These are phyloP conservation scores for Corymbia maculata DNA, from an alignment of 345 rosid species.

Conservation along the genomic window DNA sequence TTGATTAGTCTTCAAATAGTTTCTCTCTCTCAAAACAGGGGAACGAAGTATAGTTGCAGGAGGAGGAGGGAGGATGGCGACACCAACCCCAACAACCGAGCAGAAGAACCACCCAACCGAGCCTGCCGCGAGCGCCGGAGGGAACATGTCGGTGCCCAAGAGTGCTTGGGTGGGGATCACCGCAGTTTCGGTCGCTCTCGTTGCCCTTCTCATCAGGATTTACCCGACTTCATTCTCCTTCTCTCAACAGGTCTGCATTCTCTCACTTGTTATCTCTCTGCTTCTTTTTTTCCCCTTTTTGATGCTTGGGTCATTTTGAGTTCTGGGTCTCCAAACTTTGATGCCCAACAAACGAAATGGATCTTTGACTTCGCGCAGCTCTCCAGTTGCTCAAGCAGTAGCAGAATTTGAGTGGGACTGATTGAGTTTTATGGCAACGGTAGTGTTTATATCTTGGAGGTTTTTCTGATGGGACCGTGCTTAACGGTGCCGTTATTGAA, in stretches of 20 bases:
- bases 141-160: neutral
- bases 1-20: neutral
- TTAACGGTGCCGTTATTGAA: neutral
- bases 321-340: neutral
- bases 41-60: neutral
- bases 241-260: constrained; percentile 23
- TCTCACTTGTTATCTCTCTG: neutral
- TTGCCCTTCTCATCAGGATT: constrained; percentile 37
- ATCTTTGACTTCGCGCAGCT: neutral
- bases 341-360: neutral
- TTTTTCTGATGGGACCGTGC: neutral
- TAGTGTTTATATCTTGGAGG: neutral
- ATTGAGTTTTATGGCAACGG: neutral
- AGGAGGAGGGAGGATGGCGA: neutral
- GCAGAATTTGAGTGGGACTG: neutral
- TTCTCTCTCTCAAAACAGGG: neutral
- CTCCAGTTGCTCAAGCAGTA: neutral
- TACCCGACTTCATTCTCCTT: constrained; percentile 13
- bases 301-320: neutral
- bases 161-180: constrained; percentile 22
- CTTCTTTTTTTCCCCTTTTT: neutral
- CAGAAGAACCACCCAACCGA: too few relatives aligned
- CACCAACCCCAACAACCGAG: neutral
- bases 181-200: constrained; percentile 26
- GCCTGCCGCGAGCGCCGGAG: neutral